Base-by-base conservation (phyloP, 306 rosid species). In the Sphenostylis stenocarpa region DNA sequence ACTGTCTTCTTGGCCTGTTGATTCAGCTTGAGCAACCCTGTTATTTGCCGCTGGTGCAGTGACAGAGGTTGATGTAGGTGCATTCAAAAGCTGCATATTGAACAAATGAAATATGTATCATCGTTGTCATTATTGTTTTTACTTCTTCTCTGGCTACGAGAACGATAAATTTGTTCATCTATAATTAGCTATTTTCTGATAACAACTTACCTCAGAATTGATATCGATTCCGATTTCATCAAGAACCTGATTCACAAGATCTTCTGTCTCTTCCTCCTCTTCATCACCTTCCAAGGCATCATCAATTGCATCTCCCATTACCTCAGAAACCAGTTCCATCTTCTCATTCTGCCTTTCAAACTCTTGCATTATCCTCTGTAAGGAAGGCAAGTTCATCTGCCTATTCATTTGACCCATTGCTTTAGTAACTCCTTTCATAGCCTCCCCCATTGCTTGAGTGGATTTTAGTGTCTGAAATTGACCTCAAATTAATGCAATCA, bases 331-430 rank as follows among this genome's bases (percentile, higher is more conserved):
- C 81, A 94, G 72, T 84, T 94, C 98, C 98, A 94, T 94, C 81
- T 86, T 94, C 84, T 90, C 98, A 62, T 94, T 94, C 87, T 94
- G 93, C 81, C 86, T 90, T 84, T 92, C 97, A 65, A 94, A 94
- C 23, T 92, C 98, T 89, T 86, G 94, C 98, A 94, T 92, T 53
- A 92, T 94, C 75, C 83, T 94, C 83, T 94, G 98, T 80, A 94
- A 69, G 43, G 93, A 87, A 48, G 98, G 98, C 90, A 94, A 80
- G 82, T 94, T 94, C 98, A 94, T 92, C 87, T 85, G 97, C 80
- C 97, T 89, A 83, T 94, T 94, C 98, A 94, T 94, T 85, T 94
- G 98, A 26, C 98, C 98, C 98, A 94, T 94, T 73, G 98, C 98
- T 82, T 94, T 94, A n/a, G 98, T 94, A 81, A 94, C 97, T 9